These are phyloP conservation scores for Penicillium sp. DNA, from an alignment of 2,329 filamentous ascomycete genomes.

Conservation along the genomic window DNA sequence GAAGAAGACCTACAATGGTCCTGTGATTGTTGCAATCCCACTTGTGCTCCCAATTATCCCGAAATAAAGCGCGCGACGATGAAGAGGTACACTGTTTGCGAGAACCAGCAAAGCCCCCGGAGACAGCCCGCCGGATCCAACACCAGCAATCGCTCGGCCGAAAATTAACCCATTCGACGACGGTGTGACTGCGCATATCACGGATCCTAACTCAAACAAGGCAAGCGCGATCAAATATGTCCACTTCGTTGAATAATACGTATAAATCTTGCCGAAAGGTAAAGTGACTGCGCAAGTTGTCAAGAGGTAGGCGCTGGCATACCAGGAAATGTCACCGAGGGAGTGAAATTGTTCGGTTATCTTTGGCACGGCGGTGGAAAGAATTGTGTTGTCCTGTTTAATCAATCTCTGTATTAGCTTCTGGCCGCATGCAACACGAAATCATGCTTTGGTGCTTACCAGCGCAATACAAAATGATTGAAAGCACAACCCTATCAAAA, in stretches of 20 bases:
- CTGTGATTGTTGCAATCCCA: constrained; percentile 46
- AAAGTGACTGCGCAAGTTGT: constrained; percentile 46
- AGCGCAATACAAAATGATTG: constrained; percentile 43
- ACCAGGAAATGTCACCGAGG: constrained; percentile 51
- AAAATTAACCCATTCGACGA: constrained; percentile 42
- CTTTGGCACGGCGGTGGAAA: constrained; percentile 49
- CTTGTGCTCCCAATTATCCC: constrained; percentile 46
- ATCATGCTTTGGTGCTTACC: constrained; percentile 16
- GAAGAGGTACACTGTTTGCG: constrained; percentile 42
- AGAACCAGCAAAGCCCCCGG: constrained; percentile 43
- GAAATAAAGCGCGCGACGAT: constrained; percentile 42
- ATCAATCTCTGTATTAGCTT: neutral
- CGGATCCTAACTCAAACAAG: constrained; percentile 46
- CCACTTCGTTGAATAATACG: constrained; percentile 47
- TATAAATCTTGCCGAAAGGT: constrained; percentile 47
- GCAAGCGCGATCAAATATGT: constrained; percentile 41
- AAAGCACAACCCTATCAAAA: constrained; percentile 39
- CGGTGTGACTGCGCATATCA: constrained; percentile 41
- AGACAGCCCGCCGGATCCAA: constrained; percentile 42
- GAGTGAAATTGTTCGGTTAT: constrained; percentile 53
- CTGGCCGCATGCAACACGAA: neutral
- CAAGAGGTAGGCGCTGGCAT: constrained; percentile 48
- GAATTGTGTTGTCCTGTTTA: constrained; percentile 44
- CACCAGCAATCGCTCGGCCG: constrained; percentile 44
- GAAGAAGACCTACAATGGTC: constrained; percentile 32